These are phyloP conservation scores for Acanthamoeba healyi DNA, from an alignment of 208 protist species.

Conservation along the genomic window DNA sequence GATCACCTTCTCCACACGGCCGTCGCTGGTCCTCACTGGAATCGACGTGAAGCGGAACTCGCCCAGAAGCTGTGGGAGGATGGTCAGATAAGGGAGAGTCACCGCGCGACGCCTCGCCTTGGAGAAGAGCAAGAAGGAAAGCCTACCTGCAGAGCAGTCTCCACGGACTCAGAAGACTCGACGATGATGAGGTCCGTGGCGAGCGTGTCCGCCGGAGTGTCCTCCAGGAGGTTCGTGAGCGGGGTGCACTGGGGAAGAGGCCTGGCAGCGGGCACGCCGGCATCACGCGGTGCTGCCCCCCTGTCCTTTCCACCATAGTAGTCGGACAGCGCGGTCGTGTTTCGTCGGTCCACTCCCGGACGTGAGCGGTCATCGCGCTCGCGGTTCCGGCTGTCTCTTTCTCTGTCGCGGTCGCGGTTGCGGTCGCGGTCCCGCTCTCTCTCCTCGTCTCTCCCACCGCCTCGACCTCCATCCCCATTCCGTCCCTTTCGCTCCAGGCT, in stretches of 20 bases:
- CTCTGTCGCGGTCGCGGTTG: background rate
- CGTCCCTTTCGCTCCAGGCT: slow-evolving; percentile 8
- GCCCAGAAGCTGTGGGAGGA: background rate
- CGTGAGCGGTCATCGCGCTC: background rate
- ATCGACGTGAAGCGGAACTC: slow-evolving; percentile 21
- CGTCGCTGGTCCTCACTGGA: slow-evolving; percentile 13
- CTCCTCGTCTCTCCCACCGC: background rate
- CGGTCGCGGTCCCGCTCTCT: background rate
- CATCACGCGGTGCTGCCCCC: background rate
- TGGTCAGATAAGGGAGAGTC: background rate
- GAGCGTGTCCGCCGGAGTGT: background rate
- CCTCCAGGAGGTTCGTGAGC: slow-evolving; percentile 15
- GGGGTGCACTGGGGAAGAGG: background rate
- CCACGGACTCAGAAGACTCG: background rate
- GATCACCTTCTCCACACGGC: slow-evolving; percentile 3
- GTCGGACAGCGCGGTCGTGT: background rate
- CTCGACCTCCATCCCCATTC: background rate
- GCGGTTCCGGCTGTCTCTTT: background rate
- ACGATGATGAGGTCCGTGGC: slow-evolving; percentile 24
- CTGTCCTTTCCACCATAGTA: background rate
- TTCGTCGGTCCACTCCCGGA: background rate
- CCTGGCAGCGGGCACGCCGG: background rate
- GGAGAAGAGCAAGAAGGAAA: too few relatives aligned
- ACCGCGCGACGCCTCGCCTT: too few relatives aligned
- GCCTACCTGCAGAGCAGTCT: slow-evolving; percentile 36